Base-by-base conservation (phyloP, 1,284 basidiomycete genomes). In the Cryptococcus depauperatus region DNA sequence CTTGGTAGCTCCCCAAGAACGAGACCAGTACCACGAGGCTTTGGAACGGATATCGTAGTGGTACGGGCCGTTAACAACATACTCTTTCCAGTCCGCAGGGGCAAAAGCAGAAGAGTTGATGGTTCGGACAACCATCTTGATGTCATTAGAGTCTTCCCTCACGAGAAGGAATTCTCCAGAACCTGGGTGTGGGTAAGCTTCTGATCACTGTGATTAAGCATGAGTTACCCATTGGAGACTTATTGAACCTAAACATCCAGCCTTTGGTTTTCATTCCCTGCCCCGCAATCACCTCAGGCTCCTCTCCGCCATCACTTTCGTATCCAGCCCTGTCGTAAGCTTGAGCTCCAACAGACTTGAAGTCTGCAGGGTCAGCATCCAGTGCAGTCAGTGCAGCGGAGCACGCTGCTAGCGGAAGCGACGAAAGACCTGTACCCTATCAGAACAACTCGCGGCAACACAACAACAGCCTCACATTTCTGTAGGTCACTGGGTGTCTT, bases 21-120 rank as follows among this genome's bases (percentile, higher is more conserved):
- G 61, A 28, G 66, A 69, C 69, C 70, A 72, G 57, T 70, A 70
- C 71, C 70, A 72, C 27, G 68, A 70, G 7, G 71, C 70, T 57
- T 70, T 71, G 44, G 61, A 65, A 48, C 67, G 69, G 50, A 59
- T 68, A 55, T 68, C 66, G 59, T 73, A 73, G 37, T 57, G 52
- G 54, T 71, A 71, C 28, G 59, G 52, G n/a, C 69, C 66, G 34
- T n/a, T 61, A 14, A 68, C 68, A 33, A 64, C 58, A 38, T 62
- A 69, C 51, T 73, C 71, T 9, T 65, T 59, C 70, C 70, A 73
- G 51, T 73, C 71, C 21, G 50, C 51, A 3, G 50, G 18, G 16
- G 67, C 58, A 51, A 73, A 72, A 1, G 69, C 66, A 9, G 60
- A 51, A n/a, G 66, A 64, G 55, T 70, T 68, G 58, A 69, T 69